Conservation (phyloP, 2,329 filamentous ascomycete species). For the Ceratocystis albifundus region DNA sequence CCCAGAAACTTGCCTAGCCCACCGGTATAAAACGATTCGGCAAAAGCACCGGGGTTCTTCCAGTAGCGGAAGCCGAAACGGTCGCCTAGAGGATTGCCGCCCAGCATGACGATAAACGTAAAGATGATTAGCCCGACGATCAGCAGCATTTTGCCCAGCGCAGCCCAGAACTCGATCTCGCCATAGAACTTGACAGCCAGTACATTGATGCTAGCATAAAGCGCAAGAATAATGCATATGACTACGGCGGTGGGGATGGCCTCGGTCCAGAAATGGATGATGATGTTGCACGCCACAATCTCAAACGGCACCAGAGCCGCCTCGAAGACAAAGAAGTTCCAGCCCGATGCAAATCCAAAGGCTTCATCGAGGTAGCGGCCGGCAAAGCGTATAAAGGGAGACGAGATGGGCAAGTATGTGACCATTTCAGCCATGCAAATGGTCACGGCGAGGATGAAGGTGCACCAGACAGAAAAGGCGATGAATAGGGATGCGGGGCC, state of each 20-base stretch:
- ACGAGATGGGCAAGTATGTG: slow-evolving; percentile 63
- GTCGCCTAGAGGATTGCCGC: slow-evolving; percentile 63
- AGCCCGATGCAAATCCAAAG: slow-evolving; percentile 60
- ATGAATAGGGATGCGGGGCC: slow-evolving; percentile 48
- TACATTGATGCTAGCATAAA: slow-evolving; percentile 51
- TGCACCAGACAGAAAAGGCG: slow-evolving; percentile 50
- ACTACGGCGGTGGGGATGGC: slow-evolving; percentile 48
- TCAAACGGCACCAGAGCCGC: slow-evolving; percentile 57
- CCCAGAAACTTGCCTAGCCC: slow-evolving; percentile 61
- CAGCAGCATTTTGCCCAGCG: slow-evolving; percentile 59
- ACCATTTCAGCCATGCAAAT: slow-evolving; percentile 63
- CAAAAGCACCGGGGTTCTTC: slow-evolving; percentile 58
- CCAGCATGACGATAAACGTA: slow-evolving; percentile 74
- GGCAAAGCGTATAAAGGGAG: slow-evolving; percentile 67
- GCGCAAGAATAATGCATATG: slow-evolving; percentile 42
- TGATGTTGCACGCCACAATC: slow-evolving; percentile 52
- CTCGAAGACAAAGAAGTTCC: slow-evolving; percentile 64
- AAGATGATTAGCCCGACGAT: slow-evolving; percentile 61
- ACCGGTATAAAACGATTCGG: slow-evolving; percentile 51
- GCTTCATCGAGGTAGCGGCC: slow-evolving; percentile 65
- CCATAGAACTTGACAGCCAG: slow-evolving; percentile 65
- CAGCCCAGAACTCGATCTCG: slow-evolving; percentile 65
- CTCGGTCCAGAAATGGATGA: slow-evolving; percentile 53
- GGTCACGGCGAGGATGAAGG: slow-evolving; percentile 49
- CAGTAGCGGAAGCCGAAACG: slow-evolving; percentile 60